Evolutionary conservation across 352 stramenopile genomes (phyloP).

Genomic region (Phytophthora palmivora): DNA sequence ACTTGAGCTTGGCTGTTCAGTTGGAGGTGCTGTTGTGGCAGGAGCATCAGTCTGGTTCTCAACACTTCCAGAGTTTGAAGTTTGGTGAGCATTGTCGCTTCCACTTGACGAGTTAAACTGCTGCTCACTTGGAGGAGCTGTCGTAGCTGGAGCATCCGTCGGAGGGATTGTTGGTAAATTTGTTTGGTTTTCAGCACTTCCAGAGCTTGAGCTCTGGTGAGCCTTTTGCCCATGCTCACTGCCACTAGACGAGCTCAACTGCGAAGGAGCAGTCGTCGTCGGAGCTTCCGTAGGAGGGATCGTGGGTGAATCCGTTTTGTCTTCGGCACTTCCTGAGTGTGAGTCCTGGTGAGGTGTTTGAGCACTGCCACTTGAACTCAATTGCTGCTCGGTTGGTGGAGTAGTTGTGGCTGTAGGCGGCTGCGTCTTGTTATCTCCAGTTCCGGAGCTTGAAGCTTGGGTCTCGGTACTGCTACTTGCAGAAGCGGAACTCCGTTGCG

Average conservation of each 20-base stretch:
- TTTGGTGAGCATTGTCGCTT: not conserved
- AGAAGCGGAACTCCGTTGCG: not conserved
- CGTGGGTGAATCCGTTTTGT: not conserved
- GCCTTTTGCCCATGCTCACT: too few relatives aligned
- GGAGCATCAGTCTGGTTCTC: constrained; percentile 1
- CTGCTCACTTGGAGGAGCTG: not conserved
- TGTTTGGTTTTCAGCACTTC: not conserved
- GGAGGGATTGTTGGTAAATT: not conserved
- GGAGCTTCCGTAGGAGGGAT: not conserved
- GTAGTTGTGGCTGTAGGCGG: not conserved
- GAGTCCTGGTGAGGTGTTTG: too few relatives aligned
- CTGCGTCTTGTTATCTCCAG: not conserved
- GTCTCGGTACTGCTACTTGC: constrained; percentile 1
- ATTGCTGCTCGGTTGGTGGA: not conserved
- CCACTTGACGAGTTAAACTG: not conserved
- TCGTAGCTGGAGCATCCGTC: not conserved
- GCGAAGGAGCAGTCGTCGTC: not conserved
- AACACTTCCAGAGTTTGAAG: constrained; percentile 1
- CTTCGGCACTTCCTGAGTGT: constrained; percentile 1
- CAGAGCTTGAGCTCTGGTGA: not conserved
- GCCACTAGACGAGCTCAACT: not conserved
- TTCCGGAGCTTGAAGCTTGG: not conserved
- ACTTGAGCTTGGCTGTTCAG: constrained; percentile 1
- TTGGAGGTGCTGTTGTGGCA: constrained; percentile 2
- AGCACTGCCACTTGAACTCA: not conserved